phyloP scores from a whole-genome alignment of 139 green algal species.

The Micromonas commoda region DNA sequence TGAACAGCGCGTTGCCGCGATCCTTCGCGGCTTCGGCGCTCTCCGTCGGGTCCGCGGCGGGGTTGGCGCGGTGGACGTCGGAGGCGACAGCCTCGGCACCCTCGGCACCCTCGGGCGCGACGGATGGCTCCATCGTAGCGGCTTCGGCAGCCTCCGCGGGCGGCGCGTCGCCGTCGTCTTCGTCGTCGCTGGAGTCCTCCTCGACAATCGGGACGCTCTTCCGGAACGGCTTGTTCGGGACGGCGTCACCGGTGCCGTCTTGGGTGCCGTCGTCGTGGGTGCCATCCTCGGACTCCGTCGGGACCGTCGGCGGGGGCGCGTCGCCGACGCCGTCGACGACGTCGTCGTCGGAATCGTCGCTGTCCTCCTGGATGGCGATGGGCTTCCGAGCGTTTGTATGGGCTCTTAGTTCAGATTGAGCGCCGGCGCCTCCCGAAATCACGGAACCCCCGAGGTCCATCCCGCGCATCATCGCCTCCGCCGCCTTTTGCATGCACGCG shows the following conservation, averaged over 20 bases:
- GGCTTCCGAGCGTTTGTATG: neutral
- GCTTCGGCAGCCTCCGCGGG: neutral
- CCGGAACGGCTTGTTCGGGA: neutral
- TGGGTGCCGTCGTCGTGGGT: neutral
- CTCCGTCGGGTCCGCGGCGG: neutral
- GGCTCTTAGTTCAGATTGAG: too few relatives aligned
- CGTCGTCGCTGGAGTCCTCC: conserved; percentile 5
- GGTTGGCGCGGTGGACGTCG: too few relatives aligned
- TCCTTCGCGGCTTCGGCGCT: conserved; percentile 59
- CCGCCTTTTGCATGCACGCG: neutral
- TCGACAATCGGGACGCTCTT: neutral
- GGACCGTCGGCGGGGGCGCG: neutral
- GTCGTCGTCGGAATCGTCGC: neutral
- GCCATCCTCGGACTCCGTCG: neutral
- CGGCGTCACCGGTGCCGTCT: neutral
- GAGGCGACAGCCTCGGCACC: too few relatives aligned
- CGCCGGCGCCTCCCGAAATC: neutral
- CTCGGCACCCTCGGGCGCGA: too few relatives aligned
- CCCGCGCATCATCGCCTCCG: neutral
- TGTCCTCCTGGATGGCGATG: neutral
- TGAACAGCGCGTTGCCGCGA: conserved; percentile 69
- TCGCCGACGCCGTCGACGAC: neutral
- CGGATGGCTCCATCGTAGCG: neutral
- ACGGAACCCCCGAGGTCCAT: neutral
- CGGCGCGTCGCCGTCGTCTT: conserved; percentile 8